Evolutionary conservation across 1,284 basidiomycete genomes (phyloP).

Genomic region (Pisolithus thermaeus): DNA sequence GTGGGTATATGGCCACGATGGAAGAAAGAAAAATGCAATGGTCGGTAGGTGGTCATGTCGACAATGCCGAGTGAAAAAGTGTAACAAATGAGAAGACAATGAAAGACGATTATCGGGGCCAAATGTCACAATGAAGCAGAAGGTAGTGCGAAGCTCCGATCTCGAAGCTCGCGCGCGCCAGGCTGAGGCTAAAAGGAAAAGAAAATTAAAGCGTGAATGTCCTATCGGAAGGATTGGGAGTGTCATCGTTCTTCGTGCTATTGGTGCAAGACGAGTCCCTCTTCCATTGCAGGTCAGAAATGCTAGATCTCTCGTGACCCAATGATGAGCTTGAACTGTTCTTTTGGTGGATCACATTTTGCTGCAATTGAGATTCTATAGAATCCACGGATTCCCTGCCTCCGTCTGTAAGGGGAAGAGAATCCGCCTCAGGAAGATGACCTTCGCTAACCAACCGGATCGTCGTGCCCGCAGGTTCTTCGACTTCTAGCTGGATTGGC

Average conservation of each 20-base stretch:
- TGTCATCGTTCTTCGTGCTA: conserved; percentile 23
- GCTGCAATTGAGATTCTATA: conserved; percentile 11
- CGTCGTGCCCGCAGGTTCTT: conserved; percentile 30
- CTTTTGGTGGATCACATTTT: conserved; percentile 41
- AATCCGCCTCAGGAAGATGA: conserved; percentile 29
- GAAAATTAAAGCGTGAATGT: conserved; percentile 19
- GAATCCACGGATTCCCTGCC: conserved; percentile 23
- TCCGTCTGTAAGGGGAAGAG: conserved; percentile 14
- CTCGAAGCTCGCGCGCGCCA: conserved; percentile 13
- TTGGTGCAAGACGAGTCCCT: conserved; percentile 45
- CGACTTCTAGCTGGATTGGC: conserved; percentile 4
- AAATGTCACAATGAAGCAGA: neutral
- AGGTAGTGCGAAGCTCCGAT: conserved; percentile 2
- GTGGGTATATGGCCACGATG: conserved; percentile 25
- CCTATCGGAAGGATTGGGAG: conserved; percentile 6
- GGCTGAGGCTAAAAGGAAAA: conserved; percentile 7
- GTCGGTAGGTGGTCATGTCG: conserved; percentile 4
- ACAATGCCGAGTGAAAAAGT: conserved; percentile 7
- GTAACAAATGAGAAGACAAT: conserved; percentile 4
- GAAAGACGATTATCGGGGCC: conserved; percentile 4
- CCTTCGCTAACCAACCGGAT: conserved; percentile 56
- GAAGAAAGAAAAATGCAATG: conserved; percentile 10
- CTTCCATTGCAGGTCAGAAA: conserved; percentile 39
- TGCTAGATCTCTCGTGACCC: conserved; percentile 43
- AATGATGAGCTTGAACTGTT: conserved; percentile 47